Evolutionary conservation across 768 basidiomycete genomes (phyloP).

Genomic region (Thelephora aurantiotincta): DNA sequence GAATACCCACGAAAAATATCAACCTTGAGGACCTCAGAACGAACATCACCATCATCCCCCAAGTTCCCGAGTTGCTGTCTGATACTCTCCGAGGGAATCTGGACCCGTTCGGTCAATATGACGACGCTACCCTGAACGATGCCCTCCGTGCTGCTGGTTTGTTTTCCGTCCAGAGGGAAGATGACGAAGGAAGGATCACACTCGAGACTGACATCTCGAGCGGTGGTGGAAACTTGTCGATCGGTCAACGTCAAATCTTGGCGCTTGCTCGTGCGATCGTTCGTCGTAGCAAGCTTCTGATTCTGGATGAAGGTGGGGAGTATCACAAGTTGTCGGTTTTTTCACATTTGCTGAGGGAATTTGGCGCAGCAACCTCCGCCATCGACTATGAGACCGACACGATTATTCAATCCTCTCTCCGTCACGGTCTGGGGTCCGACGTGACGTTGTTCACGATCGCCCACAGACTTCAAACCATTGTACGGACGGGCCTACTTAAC

Average conservation of each 20-base stretch:
- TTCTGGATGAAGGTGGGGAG: constrained; percentile 42
- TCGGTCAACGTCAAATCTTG: constrained; percentile 49
- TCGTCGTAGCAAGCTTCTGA: constrained; percentile 38
- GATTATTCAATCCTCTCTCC: constrained; percentile 40
- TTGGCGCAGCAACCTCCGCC: constrained; percentile 26
- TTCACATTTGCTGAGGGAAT: neutral
- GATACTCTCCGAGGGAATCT: constrained; percentile 44
- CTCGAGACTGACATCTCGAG: constrained; percentile 30
- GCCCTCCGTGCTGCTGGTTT: constrained; percentile 35
- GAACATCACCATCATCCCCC: constrained; percentile 46
- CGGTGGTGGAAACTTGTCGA: constrained; percentile 32
- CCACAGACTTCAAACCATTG: constrained; percentile 39
- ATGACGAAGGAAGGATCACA: constrained; percentile 22
- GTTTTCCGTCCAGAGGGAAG: constrained; percentile 24
- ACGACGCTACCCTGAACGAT: constrained; percentile 36
- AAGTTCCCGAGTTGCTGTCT: constrained; percentile 36
- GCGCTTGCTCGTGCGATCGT: constrained; percentile 47
- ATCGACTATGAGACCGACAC: constrained; percentile 47
- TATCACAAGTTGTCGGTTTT: constrained; percentile 5
- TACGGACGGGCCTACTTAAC: neutral
- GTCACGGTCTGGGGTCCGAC: constrained; percentile 26
- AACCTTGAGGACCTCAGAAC: constrained; percentile 40
- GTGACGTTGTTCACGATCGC: constrained; percentile 45
- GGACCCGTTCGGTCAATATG: constrained; percentile 44
- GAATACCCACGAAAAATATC: constrained; percentile 26